Evolutionary conservation across 352 stramenopile species (phyloP).

Genomic region (Ophiocytium majus): DNA sequence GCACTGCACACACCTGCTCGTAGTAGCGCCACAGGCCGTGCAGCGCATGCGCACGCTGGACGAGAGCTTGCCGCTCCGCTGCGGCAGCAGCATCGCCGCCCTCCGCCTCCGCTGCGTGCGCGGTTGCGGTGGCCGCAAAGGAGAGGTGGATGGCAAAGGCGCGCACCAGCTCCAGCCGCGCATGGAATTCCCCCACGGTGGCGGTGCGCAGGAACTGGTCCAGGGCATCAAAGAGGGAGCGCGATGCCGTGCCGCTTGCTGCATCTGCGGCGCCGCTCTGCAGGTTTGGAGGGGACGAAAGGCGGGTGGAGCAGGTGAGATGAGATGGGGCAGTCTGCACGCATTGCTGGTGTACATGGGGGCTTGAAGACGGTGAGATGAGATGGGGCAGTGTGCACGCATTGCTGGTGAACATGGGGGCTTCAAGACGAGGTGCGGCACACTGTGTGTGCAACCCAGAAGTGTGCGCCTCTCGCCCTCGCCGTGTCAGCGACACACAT

Average conservation of each 20-base stretch:
- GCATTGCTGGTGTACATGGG: no score
- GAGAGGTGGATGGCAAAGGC: slow-evolving; percentile 38
- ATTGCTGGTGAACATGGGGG: no score
- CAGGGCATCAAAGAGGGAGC: slow-evolving; percentile 74
- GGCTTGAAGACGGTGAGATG: no score
- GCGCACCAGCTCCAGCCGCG: slow-evolving; percentile 75
- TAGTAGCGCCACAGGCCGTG: slow-evolving; percentile 93
- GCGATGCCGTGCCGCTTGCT: background rate
- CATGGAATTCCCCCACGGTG: slow-evolving; percentile 82
- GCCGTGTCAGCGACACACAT: no score
- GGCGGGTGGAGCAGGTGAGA: no score
- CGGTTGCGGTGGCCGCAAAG: background rate
- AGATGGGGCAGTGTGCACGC: no score
- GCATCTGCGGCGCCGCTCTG: no score
- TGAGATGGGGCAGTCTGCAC: no score
- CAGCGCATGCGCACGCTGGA: slow-evolving; percentile 68
- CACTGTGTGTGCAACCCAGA: no score
- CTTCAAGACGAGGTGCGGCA: no score
- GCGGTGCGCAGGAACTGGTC: slow-evolving; percentile 83
- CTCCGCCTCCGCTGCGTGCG: slow-evolving; percentile 24
- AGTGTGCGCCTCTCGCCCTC: no score
- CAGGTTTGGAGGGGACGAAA: no score
- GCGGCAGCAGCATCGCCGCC: slow-evolving; percentile 46
- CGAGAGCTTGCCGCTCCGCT: slow-evolving; percentile 56
- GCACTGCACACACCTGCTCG: slow-evolving; percentile 67